phyloP scores from a whole-genome alignment of 73 alveolate genomes.

The Uronychia setigera region DNA sequence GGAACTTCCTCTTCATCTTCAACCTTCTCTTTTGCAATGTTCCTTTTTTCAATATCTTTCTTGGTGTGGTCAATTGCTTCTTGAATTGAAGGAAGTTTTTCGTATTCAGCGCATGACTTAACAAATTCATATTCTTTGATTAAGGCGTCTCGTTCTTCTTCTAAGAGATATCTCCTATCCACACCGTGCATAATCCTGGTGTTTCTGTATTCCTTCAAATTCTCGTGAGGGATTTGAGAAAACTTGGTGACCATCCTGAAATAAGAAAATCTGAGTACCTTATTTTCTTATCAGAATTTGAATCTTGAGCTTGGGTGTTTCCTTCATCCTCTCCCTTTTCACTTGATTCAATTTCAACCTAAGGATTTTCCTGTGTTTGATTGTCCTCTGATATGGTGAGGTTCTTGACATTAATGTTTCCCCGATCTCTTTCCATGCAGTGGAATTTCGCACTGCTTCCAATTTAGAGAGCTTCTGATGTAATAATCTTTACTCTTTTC shows the following conservation, averaged over 20 bases:
- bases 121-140: slow-evolving; percentile 2
- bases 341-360: neutral
- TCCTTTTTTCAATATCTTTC: slow-evolving; percentile 21
- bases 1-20: slow-evolving; percentile 18
- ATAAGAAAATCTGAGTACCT: neutral
- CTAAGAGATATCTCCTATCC: neutral
- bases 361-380: neutral
- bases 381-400: neutral
- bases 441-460: slow-evolving; percentile 25
- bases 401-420: slow-evolving; percentile 39
- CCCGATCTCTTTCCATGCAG: slow-evolving; percentile 39
- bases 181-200: neutral
- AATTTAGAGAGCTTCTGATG: slow-evolving; percentile 9
- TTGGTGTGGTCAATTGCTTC: slow-evolving; percentile 41
- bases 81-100: slow-evolving; percentile 24
- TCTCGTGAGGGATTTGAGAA: neutral
- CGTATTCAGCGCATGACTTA: slow-evolving; percentile 15
- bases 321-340: neutral
- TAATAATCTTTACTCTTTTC: slow-evolving; percentile 28
- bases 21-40: slow-evolving; percentile 3
- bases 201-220: neutral
- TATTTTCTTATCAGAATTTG: neutral
- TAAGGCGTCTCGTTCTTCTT: slow-evolving; percentile 12
- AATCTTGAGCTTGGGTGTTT: neutral
- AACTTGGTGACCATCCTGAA: neutral